These are phyloP conservation scores for Thelonectria blattea DNA, from an alignment of 2,329 filamentous ascomycete genomes.

Conservation along the genomic window DNA sequence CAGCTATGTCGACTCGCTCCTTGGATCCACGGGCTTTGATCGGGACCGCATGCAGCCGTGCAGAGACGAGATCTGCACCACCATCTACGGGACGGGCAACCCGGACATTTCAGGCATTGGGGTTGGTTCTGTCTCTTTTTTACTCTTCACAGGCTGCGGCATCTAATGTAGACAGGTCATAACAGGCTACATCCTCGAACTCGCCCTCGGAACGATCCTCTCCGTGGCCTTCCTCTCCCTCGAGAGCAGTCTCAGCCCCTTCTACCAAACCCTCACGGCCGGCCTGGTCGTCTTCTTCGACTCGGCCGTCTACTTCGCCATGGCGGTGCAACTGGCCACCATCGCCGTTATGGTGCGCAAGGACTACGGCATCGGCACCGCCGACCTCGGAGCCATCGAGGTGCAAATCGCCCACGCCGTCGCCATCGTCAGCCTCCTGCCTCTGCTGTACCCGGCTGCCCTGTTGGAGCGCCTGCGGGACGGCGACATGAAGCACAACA, in stretches of 20 bases:
- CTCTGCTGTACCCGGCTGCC: slow-evolving; percentile 30
- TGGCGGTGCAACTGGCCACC: slow-evolving; percentile 30
- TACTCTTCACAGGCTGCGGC: neutral
- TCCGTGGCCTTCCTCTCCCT: neutral
- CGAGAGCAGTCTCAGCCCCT: neutral
- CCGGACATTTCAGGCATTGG: slow-evolving; percentile 35
- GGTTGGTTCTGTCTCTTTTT: slow-evolving; percentile 11
- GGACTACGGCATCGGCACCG: slow-evolving; percentile 32
- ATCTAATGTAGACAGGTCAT: slow-evolving; percentile 21
- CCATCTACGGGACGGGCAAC: slow-evolving; percentile 29
- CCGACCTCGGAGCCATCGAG: slow-evolving; percentile 33
- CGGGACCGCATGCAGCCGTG: slow-evolving; percentile 5
- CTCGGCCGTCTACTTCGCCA: slow-evolving; percentile 32
- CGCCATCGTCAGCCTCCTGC: slow-evolving; percentile 32
- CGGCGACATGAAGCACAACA: slow-evolving; percentile 15
- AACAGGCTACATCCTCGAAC: slow-evolving; percentile 22
- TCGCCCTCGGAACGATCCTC: slow-evolving; percentile 8
- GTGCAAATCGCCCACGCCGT: slow-evolving; percentile 29
- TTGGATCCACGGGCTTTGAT: slow-evolving; percentile 10
- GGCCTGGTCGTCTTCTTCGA: slow-evolving; percentile 25
- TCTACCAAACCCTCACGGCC: slow-evolving; percentile 1
- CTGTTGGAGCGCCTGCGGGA: slow-evolving; percentile 13
- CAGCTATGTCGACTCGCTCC: slow-evolving; percentile 15
- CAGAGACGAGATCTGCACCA: slow-evolving; percentile 24
- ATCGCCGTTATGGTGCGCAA: slow-evolving; percentile 32